Base-by-base conservation (phyloP, 805 yeast species). In the Candida sithepensis region DNA sequence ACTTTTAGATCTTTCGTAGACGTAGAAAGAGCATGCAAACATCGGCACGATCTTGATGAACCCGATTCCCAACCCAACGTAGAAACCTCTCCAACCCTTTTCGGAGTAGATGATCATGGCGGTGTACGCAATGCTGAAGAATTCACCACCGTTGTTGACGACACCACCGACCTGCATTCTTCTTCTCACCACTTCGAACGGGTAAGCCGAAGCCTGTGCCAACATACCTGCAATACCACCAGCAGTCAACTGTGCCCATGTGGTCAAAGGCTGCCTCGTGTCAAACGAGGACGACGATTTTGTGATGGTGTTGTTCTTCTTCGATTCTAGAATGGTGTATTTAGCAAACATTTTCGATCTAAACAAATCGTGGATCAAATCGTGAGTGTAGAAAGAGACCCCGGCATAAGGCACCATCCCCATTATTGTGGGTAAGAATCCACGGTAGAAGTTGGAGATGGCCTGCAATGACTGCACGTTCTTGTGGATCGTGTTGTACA, bases 361-460 rank as follows among this genome's bases (percentile, higher is more conserved):
- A 61, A 94, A 80, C 1, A 91, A 59, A 67, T 94, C 99, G 67
- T 92, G 98, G 48, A 91, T 73, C 47, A 67, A 19, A 68, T 67
- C 18, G 56, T 49, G 19, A 52, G 54, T 13, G 68, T 90, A 87
- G 61, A 94, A 94, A 3, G 97, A 88, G 3, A 92, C 97, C 10
- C 99, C 99, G 1, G 99, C 99, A 64, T 94, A 94, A 1, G 99
- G 99, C 20, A 94, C 75, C 96, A 94, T 91, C 10, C 99, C 99
- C 37, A 91, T 59, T 40, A 94, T 83, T 0, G 99, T 94, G 18
- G 99, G 96, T 7, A 86, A 79, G 66, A 92, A 94, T 2, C 99
- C 99, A 48, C 97, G 75, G 68, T 92, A 94, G 65, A 91, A 94
- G 69, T 91, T 92, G 44, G 79, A 68, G 12, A 78, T 48, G 5